phyloP scores from a whole-genome alignment of 139 green algal genomes.

The Chlorella ohadii region DNA sequence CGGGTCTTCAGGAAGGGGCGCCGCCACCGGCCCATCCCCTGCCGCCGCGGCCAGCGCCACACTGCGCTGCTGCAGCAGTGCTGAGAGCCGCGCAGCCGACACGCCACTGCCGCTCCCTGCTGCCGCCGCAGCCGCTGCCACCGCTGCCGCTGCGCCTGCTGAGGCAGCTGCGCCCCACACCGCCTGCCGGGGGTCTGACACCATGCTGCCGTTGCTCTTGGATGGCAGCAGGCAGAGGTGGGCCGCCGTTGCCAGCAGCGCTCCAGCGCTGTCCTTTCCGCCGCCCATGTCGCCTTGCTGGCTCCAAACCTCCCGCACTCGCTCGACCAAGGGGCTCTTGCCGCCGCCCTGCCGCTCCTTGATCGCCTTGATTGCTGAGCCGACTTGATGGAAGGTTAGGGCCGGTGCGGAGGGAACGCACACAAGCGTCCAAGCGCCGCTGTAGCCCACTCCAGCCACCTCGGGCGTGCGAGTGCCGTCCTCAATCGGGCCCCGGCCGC shows the following conservation, averaged over 20 bases:
- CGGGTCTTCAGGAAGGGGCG: not conserved
- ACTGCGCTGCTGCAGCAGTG: not conserved
- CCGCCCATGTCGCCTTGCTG: not conserved
- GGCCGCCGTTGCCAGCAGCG: too few species aligned
- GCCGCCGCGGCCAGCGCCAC: not conserved
- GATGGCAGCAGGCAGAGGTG: too few species aligned
- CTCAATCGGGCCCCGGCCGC: too few species aligned
- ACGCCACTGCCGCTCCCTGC: not conserved
- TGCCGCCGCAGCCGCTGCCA: not conserved
- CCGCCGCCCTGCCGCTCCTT: not conserved
- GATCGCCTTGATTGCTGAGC: not conserved
- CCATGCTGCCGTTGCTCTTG: not conserved
- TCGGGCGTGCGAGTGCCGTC: not conserved
- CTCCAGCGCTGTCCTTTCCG: too few species aligned
- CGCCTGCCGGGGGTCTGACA: too few species aligned
- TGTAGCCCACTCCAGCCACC: not conserved
- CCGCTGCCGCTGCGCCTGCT: not conserved
- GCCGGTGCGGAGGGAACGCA: not conserved
- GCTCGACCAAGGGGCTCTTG: not conserved
- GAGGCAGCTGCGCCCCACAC: not conserved
- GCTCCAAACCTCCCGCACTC: not conserved
- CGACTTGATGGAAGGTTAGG: not conserved
- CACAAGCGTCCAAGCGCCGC: constrained; percentile 5
- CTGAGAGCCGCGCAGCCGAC: not conserved
- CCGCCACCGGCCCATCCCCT: not conserved